Evolutionary conservation across 345 rosid species (phyloP).

Genomic region (Populus ilicifolia): DNA sequence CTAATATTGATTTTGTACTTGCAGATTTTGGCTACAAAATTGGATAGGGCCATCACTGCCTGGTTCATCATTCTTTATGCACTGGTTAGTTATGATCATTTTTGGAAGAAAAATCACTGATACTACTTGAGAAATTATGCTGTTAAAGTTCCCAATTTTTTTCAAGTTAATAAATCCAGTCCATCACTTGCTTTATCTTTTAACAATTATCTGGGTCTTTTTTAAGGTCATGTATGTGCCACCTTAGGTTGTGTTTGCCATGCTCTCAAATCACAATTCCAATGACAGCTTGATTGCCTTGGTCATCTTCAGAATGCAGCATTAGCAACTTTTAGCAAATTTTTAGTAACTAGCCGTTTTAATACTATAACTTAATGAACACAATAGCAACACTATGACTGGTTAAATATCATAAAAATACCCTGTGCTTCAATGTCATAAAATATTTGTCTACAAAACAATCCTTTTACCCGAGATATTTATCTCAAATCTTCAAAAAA

Average conservation of each 20-base stretch:
- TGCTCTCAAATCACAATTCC: background rate
- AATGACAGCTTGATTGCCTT: background rate
- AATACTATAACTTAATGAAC: background rate
- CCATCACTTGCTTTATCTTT: background rate
- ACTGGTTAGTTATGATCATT: slow-evolving; percentile 51
- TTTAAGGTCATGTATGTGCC: background rate
- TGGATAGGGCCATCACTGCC: slow-evolving; percentile 95
- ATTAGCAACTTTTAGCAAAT: background rate
- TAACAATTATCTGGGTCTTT: background rate
- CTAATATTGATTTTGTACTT: slow-evolving; percentile 18
- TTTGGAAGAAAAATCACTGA: background rate
- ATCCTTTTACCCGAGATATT: background rate
- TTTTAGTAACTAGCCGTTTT: background rate
- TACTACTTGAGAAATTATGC: background rate
- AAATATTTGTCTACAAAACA: background rate
- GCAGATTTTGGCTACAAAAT: slow-evolving; percentile 99
- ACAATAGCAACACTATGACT: background rate
- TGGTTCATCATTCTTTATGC: slow-evolving; percentile 83
- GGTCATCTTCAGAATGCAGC: background rate
- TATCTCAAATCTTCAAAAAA: background rate
- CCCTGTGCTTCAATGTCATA: background rate
- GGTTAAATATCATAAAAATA: background rate
- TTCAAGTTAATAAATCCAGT: background rate
- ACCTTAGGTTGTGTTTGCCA: background rate
- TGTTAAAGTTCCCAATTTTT: background rate